Evolutionary conservation across 1,284 basidiomycete genomes (phyloP).

Genomic region (Sporisorium graminicola): DNA sequence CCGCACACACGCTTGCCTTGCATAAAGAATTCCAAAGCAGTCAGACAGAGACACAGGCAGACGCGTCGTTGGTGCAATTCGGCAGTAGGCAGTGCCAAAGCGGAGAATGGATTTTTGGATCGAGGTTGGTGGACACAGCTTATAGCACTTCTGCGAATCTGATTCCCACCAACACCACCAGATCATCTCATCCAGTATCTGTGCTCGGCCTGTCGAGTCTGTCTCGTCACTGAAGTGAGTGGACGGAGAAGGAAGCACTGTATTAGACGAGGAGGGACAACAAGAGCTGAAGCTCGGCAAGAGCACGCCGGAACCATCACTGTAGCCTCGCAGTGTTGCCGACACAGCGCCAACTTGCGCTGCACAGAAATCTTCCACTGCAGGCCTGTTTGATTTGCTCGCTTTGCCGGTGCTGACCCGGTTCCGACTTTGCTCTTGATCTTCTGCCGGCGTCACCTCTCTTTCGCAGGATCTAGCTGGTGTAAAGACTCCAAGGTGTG

Average conservation of each 20-base stretch:
- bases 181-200: no score
- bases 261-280: background rate
- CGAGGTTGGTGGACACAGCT: no score
- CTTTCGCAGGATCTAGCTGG: background rate
- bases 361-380: conserved; percentile 5
- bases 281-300: no score
- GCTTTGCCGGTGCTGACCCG: background rate
- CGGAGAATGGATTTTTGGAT: background rate
- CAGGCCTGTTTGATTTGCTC: background rate
- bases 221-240: no score
- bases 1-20: conserved; percentile 4
- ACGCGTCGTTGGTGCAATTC: background rate
- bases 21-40: background rate
- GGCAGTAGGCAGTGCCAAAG: background rate
- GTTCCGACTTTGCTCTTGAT: background rate
- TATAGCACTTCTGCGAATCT: no score
- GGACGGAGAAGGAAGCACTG: no score
- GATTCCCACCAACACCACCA: no score
- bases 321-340: background rate
- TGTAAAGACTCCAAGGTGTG: background rate
- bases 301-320: background rate
- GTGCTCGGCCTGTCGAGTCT: no score
- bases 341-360: background rate
- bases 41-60: background rate
- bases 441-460: background rate